Conservation (phyloP, 768 basidiomycete species). For the Tephrocybe sp. region DNA sequence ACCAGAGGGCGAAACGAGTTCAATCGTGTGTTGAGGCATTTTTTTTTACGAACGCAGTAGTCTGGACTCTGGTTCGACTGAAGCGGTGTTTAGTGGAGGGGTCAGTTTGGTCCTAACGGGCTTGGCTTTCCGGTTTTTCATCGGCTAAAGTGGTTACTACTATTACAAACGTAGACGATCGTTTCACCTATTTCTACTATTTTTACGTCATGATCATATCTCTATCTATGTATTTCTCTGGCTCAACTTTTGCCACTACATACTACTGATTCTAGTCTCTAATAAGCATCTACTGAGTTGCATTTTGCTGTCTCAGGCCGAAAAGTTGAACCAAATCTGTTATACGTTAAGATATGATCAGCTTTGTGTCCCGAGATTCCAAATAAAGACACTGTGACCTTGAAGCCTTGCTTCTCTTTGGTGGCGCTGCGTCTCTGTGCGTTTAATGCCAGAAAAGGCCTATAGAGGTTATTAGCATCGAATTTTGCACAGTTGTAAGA, state of each 20-base stretch:
- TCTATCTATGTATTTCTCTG: too few species aligned
- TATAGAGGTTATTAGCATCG: conserved; percentile 24
- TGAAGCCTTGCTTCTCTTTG: conserved; percentile 81
- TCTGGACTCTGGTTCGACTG: too few species aligned
- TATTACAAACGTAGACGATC: too few species aligned
- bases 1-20: conserved; percentile 32
- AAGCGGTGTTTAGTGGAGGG: too few species aligned
- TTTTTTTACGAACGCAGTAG: neutral
- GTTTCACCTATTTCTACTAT: too few species aligned
- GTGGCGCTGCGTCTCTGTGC: conserved; percentile 71
- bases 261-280: too few species aligned
- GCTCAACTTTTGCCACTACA: too few species aligned
- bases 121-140: too few species aligned
- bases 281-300: conserved; percentile 12
- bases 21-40: conserved; percentile 30
- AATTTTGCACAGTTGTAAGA: neutral
- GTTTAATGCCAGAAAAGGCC: conserved; percentile 86
- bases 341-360: conserved; percentile 2
- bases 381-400: conserved; percentile 44
- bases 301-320: conserved; percentile 33
- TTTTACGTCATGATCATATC: too few species aligned
- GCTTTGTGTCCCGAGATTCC: neutral
- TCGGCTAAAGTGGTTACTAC: too few species aligned
- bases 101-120: too few species aligned
- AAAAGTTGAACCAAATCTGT: conserved; percentile 64